Conservation (phyloP, 495 filamentous ascomycete species). For the Terfezia claveryi region DNA sequence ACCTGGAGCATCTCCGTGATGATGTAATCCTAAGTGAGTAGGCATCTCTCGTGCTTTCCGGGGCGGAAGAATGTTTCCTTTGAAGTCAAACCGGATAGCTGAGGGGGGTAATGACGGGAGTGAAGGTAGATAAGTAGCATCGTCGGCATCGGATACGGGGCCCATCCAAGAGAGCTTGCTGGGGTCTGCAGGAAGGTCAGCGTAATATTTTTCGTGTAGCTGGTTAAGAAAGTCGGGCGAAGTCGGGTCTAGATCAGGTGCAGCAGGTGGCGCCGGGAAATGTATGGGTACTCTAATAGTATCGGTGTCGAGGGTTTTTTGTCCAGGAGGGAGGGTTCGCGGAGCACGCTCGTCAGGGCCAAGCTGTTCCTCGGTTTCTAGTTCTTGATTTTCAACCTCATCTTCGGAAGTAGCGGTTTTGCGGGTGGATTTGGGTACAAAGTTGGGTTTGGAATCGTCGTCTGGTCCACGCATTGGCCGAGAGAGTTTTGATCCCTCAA, state of each 20-base stretch:
- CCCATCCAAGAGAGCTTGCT: slow-evolving; percentile 78
- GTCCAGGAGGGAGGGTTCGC: not conserved
- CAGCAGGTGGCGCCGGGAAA: slow-evolving; percentile 25
- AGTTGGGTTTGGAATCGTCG: not conserved
- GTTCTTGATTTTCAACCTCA: not conserved
- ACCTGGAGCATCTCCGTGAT: slow-evolving; percentile 81
- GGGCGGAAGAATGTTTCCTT: slow-evolving; percentile 54
- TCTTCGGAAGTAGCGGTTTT: not conserved
- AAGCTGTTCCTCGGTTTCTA: not conserved
- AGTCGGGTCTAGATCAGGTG: slow-evolving; percentile 51
- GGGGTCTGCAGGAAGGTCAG: slow-evolving; percentile 60
- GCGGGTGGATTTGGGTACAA: not conserved
- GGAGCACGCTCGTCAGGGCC: slow-evolving; percentile 1
- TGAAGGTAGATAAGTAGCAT: slow-evolving; percentile 55
- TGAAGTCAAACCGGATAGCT: slow-evolving; percentile 71
- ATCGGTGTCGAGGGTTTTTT: slow-evolving; percentile 1
- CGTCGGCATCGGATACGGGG: slow-evolving; percentile 36
- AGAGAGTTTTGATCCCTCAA: not conserved
- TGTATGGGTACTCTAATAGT: slow-evolving; percentile 36
- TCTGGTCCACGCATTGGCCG: slow-evolving; percentile 22
- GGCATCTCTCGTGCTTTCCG: slow-evolving; percentile 47
- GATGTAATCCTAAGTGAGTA: slow-evolving; percentile 59
- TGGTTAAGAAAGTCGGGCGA: slow-evolving; percentile 61
- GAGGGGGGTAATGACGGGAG: slow-evolving; percentile 49
- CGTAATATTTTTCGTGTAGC: slow-evolving; percentile 84